phyloP scores from a whole-genome alignment of 2,329 filamentous ascomycete species.

The Rhynchosporium graminicola region DNA sequence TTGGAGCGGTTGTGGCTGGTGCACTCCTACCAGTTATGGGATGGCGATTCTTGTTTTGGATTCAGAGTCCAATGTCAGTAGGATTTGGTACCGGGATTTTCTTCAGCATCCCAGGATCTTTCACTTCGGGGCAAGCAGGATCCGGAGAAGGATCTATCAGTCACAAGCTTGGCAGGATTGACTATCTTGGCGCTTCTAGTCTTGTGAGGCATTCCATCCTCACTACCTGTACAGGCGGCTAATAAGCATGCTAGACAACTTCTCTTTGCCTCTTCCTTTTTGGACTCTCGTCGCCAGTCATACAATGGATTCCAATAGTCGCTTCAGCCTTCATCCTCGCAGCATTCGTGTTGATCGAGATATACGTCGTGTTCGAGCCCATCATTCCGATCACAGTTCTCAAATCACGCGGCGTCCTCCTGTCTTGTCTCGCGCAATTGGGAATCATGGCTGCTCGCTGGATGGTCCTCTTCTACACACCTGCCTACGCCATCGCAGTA shows the following conservation, averaged over 20 bases:
- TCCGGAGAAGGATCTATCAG: conserved; percentile 43
- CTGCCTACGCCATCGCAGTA: conserved; percentile 77
- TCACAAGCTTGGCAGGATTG: conserved; percentile 64
- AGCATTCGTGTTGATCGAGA: conserved; percentile 64
- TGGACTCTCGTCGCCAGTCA: conserved; percentile 63
- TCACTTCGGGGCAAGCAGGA: conserved; percentile 41
- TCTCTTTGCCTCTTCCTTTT: conserved; percentile 73
- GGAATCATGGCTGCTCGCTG: conserved; percentile 81
- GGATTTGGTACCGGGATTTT: conserved; percentile 63
- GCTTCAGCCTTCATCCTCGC: conserved; percentile 55
- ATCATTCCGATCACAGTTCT: conserved; percentile 74
- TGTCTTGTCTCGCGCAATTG: conserved; percentile 74
- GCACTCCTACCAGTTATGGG: conserved; percentile 63
- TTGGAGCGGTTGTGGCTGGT: conserved; percentile 71
- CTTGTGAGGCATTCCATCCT: conserved; percentile 49
- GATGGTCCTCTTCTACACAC: conserved; percentile 78
- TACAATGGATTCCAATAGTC: conserved; percentile 60
- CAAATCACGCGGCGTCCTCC: conserved; percentile 66
- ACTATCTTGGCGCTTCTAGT: conserved; percentile 72
- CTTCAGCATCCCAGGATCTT: conserved; percentile 60
- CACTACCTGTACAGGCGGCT: conserved; percentile 14
- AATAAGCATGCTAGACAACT: conserved; percentile 48
- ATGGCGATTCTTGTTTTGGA: conserved; percentile 74
- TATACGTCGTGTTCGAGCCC: conserved; percentile 63
- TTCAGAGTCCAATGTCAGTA: conserved; percentile 66